phyloP scores from a whole-genome alignment of 306 rosid species.

The Prunus mume region DNA sequence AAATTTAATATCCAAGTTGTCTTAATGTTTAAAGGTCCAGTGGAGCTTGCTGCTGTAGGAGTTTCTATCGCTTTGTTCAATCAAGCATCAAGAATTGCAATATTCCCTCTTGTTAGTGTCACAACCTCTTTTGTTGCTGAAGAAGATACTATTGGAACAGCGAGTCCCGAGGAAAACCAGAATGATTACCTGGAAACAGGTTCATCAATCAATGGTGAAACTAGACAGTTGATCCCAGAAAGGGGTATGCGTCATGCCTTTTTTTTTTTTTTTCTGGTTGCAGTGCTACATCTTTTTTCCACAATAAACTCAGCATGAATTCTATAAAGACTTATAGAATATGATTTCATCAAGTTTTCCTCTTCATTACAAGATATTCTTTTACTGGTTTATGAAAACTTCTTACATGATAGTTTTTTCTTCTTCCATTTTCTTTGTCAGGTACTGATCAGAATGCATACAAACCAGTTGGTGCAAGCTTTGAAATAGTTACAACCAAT shows the following conservation, averaged over 20 bases:
- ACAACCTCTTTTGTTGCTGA: conserved; percentile 97
- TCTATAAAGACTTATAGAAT: not conserved
- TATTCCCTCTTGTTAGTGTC: conserved; percentile 90
- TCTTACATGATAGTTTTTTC: not conserved
- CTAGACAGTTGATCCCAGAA: conserved; percentile 49
- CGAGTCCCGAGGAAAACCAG: conserved; percentile 34
- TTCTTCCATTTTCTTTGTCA: conserved; percentile 19
- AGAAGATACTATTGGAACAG: conserved; percentile 62
- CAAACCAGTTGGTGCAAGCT: conserved; percentile 29
- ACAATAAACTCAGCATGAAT: not conserved
- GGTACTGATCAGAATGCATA: conserved; percentile 38
- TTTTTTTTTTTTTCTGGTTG: not conserved
- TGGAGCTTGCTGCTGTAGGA: conserved; percentile 98
- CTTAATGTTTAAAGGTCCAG: conserved; percentile 53
- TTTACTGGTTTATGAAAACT: not conserved
- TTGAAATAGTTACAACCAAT: conserved; percentile 35
- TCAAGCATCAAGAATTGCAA: conserved; percentile 85
- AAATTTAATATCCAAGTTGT: not conserved
- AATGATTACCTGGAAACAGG: conserved; percentile 41
- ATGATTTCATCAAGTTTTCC: not conserved
- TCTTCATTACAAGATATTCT: not conserved
- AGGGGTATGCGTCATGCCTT: conserved; percentile 40
- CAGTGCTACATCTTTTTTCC: not conserved
- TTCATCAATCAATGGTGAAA: conserved; percentile 40
- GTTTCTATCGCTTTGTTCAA: conserved; percentile 94